These are phyloP conservation scores for Fusarium denticulatum DNA, from an alignment of 2,329 filamentous ascomycete species.

Conservation along the genomic window DNA sequence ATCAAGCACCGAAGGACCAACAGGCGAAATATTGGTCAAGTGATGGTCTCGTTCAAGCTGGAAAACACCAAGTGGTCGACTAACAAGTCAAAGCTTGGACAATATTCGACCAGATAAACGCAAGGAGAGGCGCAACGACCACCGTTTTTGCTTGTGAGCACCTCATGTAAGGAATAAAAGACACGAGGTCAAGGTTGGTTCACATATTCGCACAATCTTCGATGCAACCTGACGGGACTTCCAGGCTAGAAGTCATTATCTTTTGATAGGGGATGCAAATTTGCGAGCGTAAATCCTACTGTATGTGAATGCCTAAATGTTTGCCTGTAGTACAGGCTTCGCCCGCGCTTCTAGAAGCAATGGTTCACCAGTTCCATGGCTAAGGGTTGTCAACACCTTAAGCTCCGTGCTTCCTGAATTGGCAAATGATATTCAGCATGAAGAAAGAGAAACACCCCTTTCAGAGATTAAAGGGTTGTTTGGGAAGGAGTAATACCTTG, in stretches of 20 bases:
- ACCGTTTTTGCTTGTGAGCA: background rate
- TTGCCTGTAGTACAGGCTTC: background rate
- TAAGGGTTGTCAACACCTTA: slow-evolving; percentile 4
- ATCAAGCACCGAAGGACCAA: slow-evolving; percentile 5
- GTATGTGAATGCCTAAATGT: background rate
- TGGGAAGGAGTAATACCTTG: background rate
- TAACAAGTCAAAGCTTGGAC: background rate
- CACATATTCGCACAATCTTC: background rate
- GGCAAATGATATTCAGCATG: background rate
- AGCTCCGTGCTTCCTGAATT: background rate
- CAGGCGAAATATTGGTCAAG: slow-evolving; percentile 13
- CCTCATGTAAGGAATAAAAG: background rate
- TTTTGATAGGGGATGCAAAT: background rate
- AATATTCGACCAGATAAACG: background rate
- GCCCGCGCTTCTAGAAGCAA: slow-evolving; percentile 27
- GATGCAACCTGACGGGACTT: background rate
- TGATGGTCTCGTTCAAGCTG: background rate
- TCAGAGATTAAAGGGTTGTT: background rate
- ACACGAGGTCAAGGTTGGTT: background rate
- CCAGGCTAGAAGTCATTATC: background rate
- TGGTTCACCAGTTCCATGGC: background rate
- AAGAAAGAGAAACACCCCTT: background rate
- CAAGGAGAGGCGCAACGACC: background rate
- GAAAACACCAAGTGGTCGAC: background rate
- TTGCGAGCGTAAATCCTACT: background rate